phyloP scores from a whole-genome alignment of 2,329 filamentous ascomycete genomes.

The Alternaria brassicae region DNA sequence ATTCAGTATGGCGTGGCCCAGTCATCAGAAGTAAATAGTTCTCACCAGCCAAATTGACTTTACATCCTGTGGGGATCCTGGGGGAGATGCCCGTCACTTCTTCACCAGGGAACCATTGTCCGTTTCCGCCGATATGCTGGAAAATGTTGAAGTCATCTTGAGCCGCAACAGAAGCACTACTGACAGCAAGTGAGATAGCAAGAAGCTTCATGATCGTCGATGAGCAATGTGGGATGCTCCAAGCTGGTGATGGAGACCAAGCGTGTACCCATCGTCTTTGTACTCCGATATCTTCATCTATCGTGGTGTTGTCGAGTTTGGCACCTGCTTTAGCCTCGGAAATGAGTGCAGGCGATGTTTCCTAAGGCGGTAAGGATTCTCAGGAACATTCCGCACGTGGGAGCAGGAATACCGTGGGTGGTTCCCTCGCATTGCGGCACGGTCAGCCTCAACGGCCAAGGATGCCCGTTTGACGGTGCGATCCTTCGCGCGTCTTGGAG shows the following conservation, averaged over 20 bases:
- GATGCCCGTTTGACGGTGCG: not conserved
- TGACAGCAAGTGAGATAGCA: conserved; percentile 20
- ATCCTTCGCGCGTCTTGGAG: conserved; percentile 6
- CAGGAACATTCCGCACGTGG: conserved; percentile 14
- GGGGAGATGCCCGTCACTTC: conserved; percentile 64
- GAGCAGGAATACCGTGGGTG: conserved; percentile 7
- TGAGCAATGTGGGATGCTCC: not conserved
- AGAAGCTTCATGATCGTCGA: conserved; percentile 29
- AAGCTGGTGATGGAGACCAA: not conserved
- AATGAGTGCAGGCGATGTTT: conserved; percentile 32
- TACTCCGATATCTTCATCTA: not conserved
- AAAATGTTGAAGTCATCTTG: conserved; percentile 41
- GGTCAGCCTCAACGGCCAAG: conserved; percentile 6
- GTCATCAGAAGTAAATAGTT: not conserved
- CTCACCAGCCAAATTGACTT: conserved; percentile 61
- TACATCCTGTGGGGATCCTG: conserved; percentile 63
- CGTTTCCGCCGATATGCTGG: conserved; percentile 50
- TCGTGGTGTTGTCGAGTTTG: not conserved
- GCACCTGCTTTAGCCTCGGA: conserved; percentile 24
- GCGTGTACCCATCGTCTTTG: conserved; percentile 6
- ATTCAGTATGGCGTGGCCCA: not conserved
- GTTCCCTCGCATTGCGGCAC: not conserved
- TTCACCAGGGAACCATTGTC: conserved; percentile 48
- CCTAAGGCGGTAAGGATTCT: conserved; percentile 25
- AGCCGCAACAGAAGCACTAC: conserved; percentile 18